Evolutionary conservation across 1,284 basidiomycete genomes (phyloP), one percentile per base, ranked within the genome.

Genomic region (Cryptococcus sp.): DNA sequence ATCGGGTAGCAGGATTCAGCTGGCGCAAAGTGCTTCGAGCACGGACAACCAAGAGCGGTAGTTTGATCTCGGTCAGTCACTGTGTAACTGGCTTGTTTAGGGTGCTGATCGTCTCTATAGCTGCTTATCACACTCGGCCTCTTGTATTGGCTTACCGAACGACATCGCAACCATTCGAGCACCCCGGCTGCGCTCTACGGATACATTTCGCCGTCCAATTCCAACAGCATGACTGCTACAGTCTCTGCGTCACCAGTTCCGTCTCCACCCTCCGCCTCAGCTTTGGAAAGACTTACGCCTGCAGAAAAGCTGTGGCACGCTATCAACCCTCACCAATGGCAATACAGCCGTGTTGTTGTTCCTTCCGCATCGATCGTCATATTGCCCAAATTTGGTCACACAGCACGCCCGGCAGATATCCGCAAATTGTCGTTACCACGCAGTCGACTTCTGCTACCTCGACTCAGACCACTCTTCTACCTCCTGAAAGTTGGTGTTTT

Each of bases 401-500:
- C 65, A 2, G 68, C 76, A 59, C 66, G 57, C 0, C 76, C 77
- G 0, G 56, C 66, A 2, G 73, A 75, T 47, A 62, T 78, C 15
- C 70, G 69, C 22, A 72, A 70, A 55, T 61, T 76, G 7, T 61
- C 65, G 0, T 49, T 70, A 1, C 71, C 75, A 3, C 47, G 63
- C 11, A 57, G 63, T 15, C 59, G 67, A 39, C 61, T 72, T 15
- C 68, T 76, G 22, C 64, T 80, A 6, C 80, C 79, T 1, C 67
- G 78, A 6, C 68, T 80, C 17, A 72, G 77, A 50, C 78, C 81
- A 6, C 66, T 90, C 7, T 78, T 87, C 48, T 89, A 89, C 85
- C 77, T 91, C 39, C 68, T 89, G 71, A 91, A 90, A 77, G 88
- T 93, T 60, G 86, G 96, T 70, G 80, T 93, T 1, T 75, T 92